Evolutionary conservation across 2,329 filamentous ascomycete genomes (phyloP), one percentile per base, ranked within the genome.

Genomic region (Epichloe sylvatica): DNA sequence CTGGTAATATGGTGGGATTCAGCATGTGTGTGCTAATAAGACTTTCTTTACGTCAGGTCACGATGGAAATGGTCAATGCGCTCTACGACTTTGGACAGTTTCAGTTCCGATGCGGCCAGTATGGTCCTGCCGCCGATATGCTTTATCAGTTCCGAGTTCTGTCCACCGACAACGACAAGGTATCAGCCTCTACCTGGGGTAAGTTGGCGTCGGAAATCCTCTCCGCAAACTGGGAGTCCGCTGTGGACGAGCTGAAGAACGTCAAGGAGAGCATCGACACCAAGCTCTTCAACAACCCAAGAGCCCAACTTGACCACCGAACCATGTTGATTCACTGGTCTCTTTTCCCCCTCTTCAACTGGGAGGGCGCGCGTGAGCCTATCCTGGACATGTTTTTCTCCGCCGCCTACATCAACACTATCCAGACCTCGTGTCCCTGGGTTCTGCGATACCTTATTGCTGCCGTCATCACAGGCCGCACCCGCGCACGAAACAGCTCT

Each of bases 311-410:
- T 54, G 84, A 91, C 67, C 91, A 96, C 77, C 87, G 92, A 65
- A 94, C 90, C 52, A 95, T 91, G 87, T 77, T 98, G 62, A 85
- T 95, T 61, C 92, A 98, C 84, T 98, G 92, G 90, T 83, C 87
- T 43, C 83, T 98, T 54, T 98, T 97, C 80, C 91, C 92, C 54
- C 90, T 96, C 73, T 98, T 97, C 80, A 97, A 98, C 81, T 84
- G 87, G 73, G 91, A 97, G 62, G 77, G 81, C 57, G 87, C 88
- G 52, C 88, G 91, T 63, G 92, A 98, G 65, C 80, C 81, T 59
- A 79, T 98, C 60, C 87, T 92, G 64, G 92, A 98, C 61, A 82
- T 97, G 67, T 92, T 96, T 78, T 97, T 98, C 80, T 94, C 86
- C 56, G 86, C 90, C 56, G 80, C 88, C 60, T 98, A 88, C 77